phyloP scores from a whole-genome alignment of 768 basidiomycete species.

The Dictyophora rubrovolvata region DNA sequence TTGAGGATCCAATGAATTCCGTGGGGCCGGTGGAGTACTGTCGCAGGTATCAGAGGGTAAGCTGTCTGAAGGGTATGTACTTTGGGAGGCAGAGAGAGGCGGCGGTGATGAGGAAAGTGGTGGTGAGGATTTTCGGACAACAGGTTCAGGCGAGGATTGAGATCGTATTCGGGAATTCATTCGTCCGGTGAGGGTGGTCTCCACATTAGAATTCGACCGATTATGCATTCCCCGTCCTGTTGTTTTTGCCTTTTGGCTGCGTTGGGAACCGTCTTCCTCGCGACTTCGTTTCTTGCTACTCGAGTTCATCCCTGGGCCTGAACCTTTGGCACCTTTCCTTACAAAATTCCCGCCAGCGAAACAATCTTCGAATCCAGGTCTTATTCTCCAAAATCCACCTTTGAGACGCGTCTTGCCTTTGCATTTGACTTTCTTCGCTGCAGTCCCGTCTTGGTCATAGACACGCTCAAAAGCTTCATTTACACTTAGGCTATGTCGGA shows the following conservation, averaged over 20 bases:
- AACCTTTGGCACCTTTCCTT: constrained; percentile 41
- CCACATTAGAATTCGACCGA: neutral
- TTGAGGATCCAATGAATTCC: neutral
- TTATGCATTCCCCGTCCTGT: constrained; percentile 16
- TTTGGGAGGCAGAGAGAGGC: constrained; percentile 46
- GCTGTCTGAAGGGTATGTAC: constrained; percentile 46
- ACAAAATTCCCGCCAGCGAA: constrained; percentile 69
- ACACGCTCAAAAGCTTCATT: constrained; percentile 81
- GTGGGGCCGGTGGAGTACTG: constrained; percentile 28
- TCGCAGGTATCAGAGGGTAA: constrained; percentile 13
- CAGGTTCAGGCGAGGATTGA: neutral
- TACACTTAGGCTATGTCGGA: constrained; percentile 91
- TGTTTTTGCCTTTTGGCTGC: constrained; percentile 21
- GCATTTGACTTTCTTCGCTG: constrained; percentile 26
- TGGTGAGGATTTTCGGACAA: neutral
- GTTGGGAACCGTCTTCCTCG: constrained; percentile 23
- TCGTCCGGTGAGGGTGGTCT: neutral
- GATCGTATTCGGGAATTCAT: neutral
- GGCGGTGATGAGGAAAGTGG: constrained; percentile 18
- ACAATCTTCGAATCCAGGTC: constrained; percentile 67
- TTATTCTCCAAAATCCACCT: constrained; percentile 79
- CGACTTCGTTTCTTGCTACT: constrained; percentile 19
- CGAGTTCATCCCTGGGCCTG: constrained; percentile 31
- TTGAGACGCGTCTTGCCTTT: constrained; percentile 65
- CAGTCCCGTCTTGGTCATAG: neutral